A percentile compares a stretch with the other conserved stretches of the same genome.
These are phyloP conservation scores for Monosporascus cannonballus DNA, from an alignment of 2,329 filamentous ascomycete genomes.

Conservation along the genomic window DNA sequence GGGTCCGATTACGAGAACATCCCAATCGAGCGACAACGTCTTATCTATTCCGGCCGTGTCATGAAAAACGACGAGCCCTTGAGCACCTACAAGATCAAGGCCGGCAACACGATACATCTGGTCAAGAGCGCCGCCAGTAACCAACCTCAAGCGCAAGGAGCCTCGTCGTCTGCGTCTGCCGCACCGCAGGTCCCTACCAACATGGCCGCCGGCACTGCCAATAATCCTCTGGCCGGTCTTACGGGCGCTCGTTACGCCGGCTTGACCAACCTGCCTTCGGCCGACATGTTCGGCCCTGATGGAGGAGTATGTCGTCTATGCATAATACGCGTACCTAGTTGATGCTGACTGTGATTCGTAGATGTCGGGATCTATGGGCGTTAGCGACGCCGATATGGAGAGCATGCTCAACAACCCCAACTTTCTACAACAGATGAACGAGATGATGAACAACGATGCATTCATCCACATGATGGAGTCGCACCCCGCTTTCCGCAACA, in stretches of 20 bases:
- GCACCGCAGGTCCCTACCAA: conserved; percentile 63
- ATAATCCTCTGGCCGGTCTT: conserved; percentile 83
- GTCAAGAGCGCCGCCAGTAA: conserved; percentile 96
- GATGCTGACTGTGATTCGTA: conserved; percentile 30
- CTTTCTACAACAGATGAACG: conserved; percentile 82
- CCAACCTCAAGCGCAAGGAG: conserved; percentile 37
- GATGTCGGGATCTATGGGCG: conserved; percentile 79
- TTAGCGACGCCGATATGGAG: conserved; percentile 70
- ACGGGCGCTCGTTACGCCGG: conserved; percentile 93
- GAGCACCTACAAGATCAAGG: conserved; percentile 86
- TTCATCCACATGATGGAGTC: conserved; percentile 90
- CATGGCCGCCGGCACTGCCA: conserved; percentile 76
- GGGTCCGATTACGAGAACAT: conserved; percentile 78
- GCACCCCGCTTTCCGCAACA: conserved; percentile 74
- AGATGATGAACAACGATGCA: conserved; percentile 90
- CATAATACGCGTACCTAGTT: conserved; percentile 8
- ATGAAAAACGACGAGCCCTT: conserved; percentile 91
- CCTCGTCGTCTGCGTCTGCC: conserved; percentile 35
- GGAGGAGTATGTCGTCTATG: conserved; percentile 66
- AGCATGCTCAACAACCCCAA: conserved; percentile 85
- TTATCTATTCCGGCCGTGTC: conserved; percentile 96
- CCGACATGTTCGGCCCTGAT: conserved; percentile 87
- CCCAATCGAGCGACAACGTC: conserved; percentile 78
- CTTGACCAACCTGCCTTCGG: conserved; percentile 79
- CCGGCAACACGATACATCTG: conserved; percentile 90